Percentiles rank a stretch among this genome's conserved stretches.
These are phyloP conservation scores for Cercospora sp. DNA, from an alignment of 2,329 filamentous ascomycete species.

Conservation along the genomic window DNA sequence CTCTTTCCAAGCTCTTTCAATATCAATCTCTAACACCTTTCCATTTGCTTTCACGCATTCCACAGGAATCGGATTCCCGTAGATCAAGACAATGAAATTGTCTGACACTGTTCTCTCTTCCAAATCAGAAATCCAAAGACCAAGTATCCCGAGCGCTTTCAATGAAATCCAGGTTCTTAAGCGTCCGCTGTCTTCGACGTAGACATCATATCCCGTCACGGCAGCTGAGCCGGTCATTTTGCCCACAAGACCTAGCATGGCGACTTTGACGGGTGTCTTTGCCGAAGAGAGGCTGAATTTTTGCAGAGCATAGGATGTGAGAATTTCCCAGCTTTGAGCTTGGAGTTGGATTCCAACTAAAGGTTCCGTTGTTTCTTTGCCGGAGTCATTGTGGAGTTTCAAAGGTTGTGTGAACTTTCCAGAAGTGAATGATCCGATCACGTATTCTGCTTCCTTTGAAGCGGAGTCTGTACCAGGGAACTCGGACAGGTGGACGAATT, in stretches of 20 bases:
- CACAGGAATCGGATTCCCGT: constrained; percentile 67
- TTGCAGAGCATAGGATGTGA: constrained; percentile 70
- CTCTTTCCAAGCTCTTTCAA: constrained; percentile 74
- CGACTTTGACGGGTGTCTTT: constrained; percentile 54
- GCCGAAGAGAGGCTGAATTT: constrained; percentile 47
- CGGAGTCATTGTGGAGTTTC: constrained; percentile 40
- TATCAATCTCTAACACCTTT: constrained; percentile 72
- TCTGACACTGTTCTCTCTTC: constrained; percentile 47
- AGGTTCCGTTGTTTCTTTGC: constrained; percentile 32
- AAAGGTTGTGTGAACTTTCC: constrained; percentile 59
- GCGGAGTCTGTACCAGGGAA: constrained; percentile 67
- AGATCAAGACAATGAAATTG: constrained; percentile 57
- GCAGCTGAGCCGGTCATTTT: constrained; percentile 91
- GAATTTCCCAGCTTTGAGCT: constrained; percentile 51
- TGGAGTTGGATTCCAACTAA: constrained; percentile 61
- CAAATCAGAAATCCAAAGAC: constrained; percentile 76
- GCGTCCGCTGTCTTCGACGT: constrained; percentile 59
- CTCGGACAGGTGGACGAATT: constrained; percentile 67
- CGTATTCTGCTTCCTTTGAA: constrained; percentile 56
- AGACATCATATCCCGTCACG: constrained; percentile 63
- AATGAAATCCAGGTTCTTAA: constrained; percentile 67
- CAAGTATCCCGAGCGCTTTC: constrained; percentile 76
- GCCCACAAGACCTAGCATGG: constrained; percentile 73
- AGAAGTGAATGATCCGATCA: constrained; percentile 70
- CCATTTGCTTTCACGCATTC: constrained; percentile 59